phyloP scores from a whole-genome alignment of 495 filamentous ascomycete species.

The Trichoderma orchidacearum region DNA sequence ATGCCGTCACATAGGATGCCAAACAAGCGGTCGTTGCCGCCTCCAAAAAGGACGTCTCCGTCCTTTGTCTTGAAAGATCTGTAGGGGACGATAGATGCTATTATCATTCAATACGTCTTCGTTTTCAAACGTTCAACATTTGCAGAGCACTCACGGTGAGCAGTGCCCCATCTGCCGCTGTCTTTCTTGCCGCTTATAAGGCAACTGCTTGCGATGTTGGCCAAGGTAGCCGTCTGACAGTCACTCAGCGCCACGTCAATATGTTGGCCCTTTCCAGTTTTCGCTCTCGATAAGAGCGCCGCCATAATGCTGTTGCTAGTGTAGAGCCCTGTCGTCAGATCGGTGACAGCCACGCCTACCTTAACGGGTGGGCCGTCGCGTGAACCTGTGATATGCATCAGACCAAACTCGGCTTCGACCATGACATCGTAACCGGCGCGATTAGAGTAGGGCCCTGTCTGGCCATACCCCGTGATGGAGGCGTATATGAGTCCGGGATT shows the following conservation, averaged over 20 bases:
- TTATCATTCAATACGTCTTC: conserved; percentile 6
- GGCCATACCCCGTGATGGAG: conserved; percentile 58
- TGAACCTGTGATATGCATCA: conserved; percentile 95
- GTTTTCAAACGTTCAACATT: neutral
- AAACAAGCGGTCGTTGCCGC: conserved; percentile 86
- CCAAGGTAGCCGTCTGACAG: conserved; percentile 83
- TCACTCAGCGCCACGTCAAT: conserved; percentile 87
- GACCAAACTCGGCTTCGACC: conserved; percentile 94
- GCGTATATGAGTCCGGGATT: conserved; percentile 66
- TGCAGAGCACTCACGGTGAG: conserved; percentile 58
- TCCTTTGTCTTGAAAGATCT: conserved; percentile 84
- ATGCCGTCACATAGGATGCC: conserved; percentile 72
- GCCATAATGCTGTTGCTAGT: conserved; percentile 97
- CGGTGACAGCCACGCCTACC: conserved; percentile 93
- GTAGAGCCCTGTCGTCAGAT: conserved; percentile 91
- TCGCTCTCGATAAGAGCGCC: conserved; percentile 57
- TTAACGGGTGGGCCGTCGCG: conserved; percentile 88
- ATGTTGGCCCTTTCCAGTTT: conserved; percentile 57
- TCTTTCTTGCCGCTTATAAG: conserved; percentile 83
- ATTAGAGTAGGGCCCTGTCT: conserved; percentile 81
- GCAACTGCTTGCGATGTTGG: conserved; percentile 86
- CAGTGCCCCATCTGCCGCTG: conserved; percentile 83
- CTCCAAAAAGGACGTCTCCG: conserved; percentile 83
- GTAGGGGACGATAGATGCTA: conserved; percentile 93
- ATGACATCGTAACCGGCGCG: conserved; percentile 97